phyloP scores from a whole-genome alignment of 345 rosid genomes.

The Pelargonium nanum region DNA sequence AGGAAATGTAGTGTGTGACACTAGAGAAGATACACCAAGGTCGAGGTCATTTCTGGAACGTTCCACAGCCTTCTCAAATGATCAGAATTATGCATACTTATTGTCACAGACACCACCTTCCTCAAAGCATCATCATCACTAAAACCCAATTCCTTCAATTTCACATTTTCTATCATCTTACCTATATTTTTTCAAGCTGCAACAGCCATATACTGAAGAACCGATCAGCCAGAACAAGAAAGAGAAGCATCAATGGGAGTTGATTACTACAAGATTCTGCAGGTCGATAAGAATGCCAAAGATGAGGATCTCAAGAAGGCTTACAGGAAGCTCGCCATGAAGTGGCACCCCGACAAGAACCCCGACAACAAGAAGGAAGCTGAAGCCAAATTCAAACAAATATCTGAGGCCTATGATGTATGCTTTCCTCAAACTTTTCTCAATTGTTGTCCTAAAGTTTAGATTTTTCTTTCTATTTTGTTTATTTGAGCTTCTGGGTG shows the following conservation, averaged over 20 bases:
- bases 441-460: not conserved
- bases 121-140: not conserved
- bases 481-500: too few relatives aligned
- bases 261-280: slow-evolving; percentile 49
- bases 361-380: slow-evolving; percentile 51
- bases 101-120: not conserved
- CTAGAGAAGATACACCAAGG: too few relatives aligned
- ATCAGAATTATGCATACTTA: not conserved
- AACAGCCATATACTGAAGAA: slow-evolving; percentile 23
- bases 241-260: slow-evolving; percentile 30
- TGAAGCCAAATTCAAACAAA: slow-evolving; percentile 60
- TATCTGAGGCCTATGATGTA: slow-evolving; percentile 69
- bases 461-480: not conserved
- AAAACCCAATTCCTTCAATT: not conserved
- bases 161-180: not conserved
- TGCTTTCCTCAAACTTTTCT: slow-evolving; percentile 2
- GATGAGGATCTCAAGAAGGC: slow-evolving; percentile 65
- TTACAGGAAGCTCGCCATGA: slow-evolving; percentile 46
- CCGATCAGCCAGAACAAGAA: slow-evolving; percentile 1
- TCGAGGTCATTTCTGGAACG: slow-evolving; percentile 31
- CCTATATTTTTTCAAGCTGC: not conserved
- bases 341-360: slow-evolving; percentile 46
- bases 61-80: slow-evolving; percentile 13
- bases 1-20: too few relatives aligned
- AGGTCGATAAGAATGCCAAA: slow-evolving; percentile 40